Conservation (phyloP, 768 basidiomycete species). For the Boletus coccyginus region DNA sequence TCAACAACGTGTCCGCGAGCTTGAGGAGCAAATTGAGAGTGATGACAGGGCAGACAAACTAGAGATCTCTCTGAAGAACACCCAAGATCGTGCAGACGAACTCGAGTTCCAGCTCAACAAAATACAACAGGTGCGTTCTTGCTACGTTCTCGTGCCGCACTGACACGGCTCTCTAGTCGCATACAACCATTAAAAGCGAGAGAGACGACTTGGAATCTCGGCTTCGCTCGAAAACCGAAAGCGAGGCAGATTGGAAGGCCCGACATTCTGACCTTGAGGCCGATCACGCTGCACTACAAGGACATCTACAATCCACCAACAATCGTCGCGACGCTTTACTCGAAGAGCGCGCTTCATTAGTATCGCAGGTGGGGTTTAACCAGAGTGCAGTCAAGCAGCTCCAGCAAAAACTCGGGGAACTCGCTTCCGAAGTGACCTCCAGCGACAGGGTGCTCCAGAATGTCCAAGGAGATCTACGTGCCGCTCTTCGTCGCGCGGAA, state of each 20-base stretch:
- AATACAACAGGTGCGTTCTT: conserved; percentile 61
- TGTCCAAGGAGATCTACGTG: conserved; percentile 62
- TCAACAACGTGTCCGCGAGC: conserved; percentile 59
- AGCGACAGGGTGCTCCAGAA: conserved; percentile 57
- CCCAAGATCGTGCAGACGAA: conserved; percentile 79
- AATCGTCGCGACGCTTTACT: conserved; percentile 46
- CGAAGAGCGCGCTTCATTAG: conserved; percentile 49
- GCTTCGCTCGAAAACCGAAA: conserved; percentile 39
- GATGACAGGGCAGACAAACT: conserved; percentile 78
- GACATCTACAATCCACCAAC: conserved; percentile 43
- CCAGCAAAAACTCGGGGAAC: conserved; percentile 56
- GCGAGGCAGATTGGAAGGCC: conserved; percentile 46
- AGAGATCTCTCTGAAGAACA: conserved; percentile 70
- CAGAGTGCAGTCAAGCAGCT: conserved; percentile 49
- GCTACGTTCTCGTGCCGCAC: neutral
- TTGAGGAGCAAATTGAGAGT: conserved; percentile 80
- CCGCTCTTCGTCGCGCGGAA: conserved; percentile 64
- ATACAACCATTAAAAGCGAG: conserved; percentile 57
- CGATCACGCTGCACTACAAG: conserved; percentile 37
- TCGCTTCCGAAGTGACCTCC: conserved; percentile 50
- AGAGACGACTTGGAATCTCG: conserved; percentile 54
- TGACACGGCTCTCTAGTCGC: conserved; percentile 40
- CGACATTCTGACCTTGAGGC: conserved; percentile 49
- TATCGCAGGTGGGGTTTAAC: conserved; percentile 44
- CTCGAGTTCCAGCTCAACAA: conserved; percentile 81